Evolutionary conservation across 495 filamentous ascomycete genomes (phyloP), one percentile per base, ranked within the genome.

Genomic region (Penicillium roqueforti): DNA sequence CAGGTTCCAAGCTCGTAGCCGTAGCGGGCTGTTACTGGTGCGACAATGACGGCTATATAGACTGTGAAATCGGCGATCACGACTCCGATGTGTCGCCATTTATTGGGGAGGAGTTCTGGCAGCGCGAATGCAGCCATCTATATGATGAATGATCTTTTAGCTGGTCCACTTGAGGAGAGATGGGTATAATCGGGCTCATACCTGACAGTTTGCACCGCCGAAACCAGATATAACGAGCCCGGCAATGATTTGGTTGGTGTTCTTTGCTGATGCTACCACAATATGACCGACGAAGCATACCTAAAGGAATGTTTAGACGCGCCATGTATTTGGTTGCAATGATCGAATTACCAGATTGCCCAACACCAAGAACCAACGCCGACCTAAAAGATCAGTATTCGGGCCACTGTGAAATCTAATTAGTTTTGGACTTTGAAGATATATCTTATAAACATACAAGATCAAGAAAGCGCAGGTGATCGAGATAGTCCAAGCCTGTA

Each of bases 91-190:
- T 66, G 63, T 26, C 63, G 46, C 63, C 63, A 66, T 43, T 66
- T 66, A 46, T 62, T 62, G 0, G 63, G 63, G 3, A 66, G 57
- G n/a, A 66, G 60, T 32, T 66, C 63, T 16, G 63, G 63, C 7
- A 66, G 44, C 3, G 60, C 63, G 19, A 66, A 66, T 29, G 63
- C 60, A 31, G 63, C 63, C 63, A 66, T 60, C 54, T 66, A 38
- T 34, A 20, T 13, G 25, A 28, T 5, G 18, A 19, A 19, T 7
- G 3, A 7, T 14, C 11, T 40, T 3, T 41, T 51, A 50, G 40
- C 29, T 23, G 14, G 3, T 14, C 1, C 13, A 23, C 3, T 6
- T 18, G 4, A 5, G 23, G 5, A 10, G 13, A 18, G 3, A 44
- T 26, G 1, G 6, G 7, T 18, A 8, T n/a, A 4, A 14, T 11